phyloP scores from a whole-genome alignment of 176 grass and related monocot species.

The Carex cristatella region DNA sequence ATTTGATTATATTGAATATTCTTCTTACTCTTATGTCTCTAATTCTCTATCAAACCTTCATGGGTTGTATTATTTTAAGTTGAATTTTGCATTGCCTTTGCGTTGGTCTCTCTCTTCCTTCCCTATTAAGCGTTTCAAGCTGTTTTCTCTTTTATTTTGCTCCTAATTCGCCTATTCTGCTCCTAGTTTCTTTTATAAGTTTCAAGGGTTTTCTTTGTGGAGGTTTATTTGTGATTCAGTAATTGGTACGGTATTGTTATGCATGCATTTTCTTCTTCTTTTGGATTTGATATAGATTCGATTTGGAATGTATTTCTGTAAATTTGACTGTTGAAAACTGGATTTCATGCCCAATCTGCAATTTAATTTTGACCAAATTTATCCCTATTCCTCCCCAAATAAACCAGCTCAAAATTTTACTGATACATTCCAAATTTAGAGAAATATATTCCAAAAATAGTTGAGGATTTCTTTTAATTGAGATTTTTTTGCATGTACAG shows the following conservation, averaged over 20 bases:
- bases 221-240: not conserved
- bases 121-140: not conserved
- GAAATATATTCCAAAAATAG: too few species aligned
- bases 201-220: not conserved
- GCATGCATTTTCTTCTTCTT: not conserved
- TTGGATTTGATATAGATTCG: not conserved
- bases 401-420: not conserved
- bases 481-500: not conserved
- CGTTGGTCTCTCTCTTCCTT: slow-evolving; percentile 6
- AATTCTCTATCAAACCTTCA: not conserved
- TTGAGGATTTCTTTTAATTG: not conserved
- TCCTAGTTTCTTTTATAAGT: not conserved
- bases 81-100: not conserved
- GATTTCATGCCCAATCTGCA: not conserved
- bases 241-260: not conserved
- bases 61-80: not conserved
- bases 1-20: not conserved
- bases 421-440: too few species aligned
- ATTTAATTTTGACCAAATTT: not conserved
- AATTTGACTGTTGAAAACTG: not conserved
- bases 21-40: not conserved
- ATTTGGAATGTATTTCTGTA: not conserved
- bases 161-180: not conserved
- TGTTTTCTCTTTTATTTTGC: not conserved
- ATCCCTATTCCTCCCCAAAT: not conserved